These are phyloP conservation scores for Trichophyton rubrum DNA, from an alignment of 2,329 filamentous ascomycete species.

Conservation along the genomic window DNA sequence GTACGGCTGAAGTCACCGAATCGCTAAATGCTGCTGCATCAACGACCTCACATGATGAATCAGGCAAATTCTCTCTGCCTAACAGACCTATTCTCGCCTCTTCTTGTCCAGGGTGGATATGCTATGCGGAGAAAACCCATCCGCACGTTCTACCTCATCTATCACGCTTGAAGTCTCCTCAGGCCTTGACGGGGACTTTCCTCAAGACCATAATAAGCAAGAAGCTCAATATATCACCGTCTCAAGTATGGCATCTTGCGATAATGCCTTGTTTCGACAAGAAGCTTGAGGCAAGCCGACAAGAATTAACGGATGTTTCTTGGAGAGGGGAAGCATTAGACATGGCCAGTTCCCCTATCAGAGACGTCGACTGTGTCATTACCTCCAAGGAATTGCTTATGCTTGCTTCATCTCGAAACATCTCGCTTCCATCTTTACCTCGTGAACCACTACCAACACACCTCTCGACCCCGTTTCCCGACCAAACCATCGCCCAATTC, in stretches of 20 bases:
- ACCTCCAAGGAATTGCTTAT: constrained; percentile 90
- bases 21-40: constrained; percentile 16
- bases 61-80: constrained; percentile 18
- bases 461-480: constrained; percentile 54
- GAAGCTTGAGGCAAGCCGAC: constrained; percentile 88
- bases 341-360: constrained; percentile 37
- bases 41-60: constrained; percentile 9
- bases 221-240: constrained; percentile 57
- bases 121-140: constrained; percentile 97
- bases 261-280: constrained; percentile 99
- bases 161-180: constrained; percentile 82
- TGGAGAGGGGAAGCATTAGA: constrained; percentile 44
- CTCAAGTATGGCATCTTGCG: constrained; percentile 83
- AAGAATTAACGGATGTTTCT: constrained; percentile 71
- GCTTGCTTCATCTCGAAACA: constrained; percentile 65
- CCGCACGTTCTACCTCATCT: constrained; percentile 85
- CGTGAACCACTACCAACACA: constrained; percentile 40
- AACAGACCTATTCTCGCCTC: constrained; percentile 54
- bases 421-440: constrained; percentile 65
- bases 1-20: constrained; percentile 56
- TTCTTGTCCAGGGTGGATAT: constrained; percentile 95
- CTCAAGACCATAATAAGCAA: constrained; percentile 75
- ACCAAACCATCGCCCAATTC: constrained; percentile 56
- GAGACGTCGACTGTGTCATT: constrained; percentile 96
- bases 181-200: constrained; percentile 79